These are phyloP conservation scores for Cystofilobasidium bisporidii DNA, from an alignment of 768 basidiomycete species.

Conservation along the genomic window DNA sequence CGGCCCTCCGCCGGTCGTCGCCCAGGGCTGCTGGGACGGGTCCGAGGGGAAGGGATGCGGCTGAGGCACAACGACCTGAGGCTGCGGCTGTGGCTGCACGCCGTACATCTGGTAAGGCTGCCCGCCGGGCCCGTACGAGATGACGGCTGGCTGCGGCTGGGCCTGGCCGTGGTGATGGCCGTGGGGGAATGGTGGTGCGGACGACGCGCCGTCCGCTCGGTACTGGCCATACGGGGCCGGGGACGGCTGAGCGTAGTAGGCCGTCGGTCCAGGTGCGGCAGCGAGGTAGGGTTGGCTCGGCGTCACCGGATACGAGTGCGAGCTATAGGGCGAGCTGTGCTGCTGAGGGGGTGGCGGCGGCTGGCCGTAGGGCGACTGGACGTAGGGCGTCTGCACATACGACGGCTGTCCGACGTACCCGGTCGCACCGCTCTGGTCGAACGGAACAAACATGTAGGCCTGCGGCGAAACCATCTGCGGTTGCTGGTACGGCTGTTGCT, in stretches of 20 bases:
- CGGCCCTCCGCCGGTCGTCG: background rate
- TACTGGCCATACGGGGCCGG: slow-evolving; percentile 5
- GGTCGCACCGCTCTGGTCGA: background rate
- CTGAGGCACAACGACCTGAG: slow-evolving; percentile 2
- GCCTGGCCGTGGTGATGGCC: background rate
- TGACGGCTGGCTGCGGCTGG: background rate
- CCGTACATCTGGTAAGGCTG: slow-evolving; percentile 1
- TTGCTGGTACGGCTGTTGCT: slow-evolving; percentile 5
- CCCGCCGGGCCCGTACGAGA: background rate
- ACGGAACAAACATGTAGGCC: slow-evolving; percentile 24
- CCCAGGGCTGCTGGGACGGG: background rate
- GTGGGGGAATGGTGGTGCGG: slow-evolving; percentile 20
- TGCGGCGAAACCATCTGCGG: slow-evolving; percentile 4
- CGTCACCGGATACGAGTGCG: slow-evolving; percentile 16
- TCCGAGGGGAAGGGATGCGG: background rate
- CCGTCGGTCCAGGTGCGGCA: background rate
- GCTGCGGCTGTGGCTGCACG: background rate
- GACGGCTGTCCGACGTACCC: background rate
- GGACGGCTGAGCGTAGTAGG: background rate
- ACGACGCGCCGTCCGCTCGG: slow-evolving; percentile 11
- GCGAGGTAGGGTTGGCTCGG: slow-evolving; percentile 4
- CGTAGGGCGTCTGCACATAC: slow-evolving; percentile 2
- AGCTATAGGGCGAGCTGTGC: slow-evolving; percentile 4
- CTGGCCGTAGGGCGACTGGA: slow-evolving; percentile 1
- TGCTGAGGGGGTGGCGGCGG: background rate